Base-by-base conservation (phyloP, 306 rosid genomes). In the Inga laurina region DNA sequence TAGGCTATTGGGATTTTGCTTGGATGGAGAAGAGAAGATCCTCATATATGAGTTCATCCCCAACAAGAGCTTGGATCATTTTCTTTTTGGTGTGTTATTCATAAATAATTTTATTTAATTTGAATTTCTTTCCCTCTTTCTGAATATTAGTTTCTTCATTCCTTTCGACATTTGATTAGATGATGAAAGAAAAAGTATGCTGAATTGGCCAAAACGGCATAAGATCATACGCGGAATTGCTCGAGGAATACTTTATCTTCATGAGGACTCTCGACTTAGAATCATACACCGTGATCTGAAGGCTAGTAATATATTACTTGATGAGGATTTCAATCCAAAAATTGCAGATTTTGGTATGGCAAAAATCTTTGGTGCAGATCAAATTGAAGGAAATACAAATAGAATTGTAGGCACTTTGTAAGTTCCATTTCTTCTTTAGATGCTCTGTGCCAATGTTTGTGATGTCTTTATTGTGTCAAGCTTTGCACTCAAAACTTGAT, bases 371-470 rank as follows among this genome's bases (percentile, higher is more conserved):
- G 82, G 71, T 22, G 54, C 39, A 9, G 82, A 87, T 81, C 86
- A 90, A 77, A 85, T 81, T 51, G 83, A 81, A 79, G 88, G 75
- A 80, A 81, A 62, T 74, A 88, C 91, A 1, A 56, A 7, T 8
- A 84, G 84, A 80, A 70, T 90, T 57, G 93, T 85, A 12, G 91
- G 89, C n/a, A 90, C 93, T 27, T 48, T 48, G 91, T 90, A 57
- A 88, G 91, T 73, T 67, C 12, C 13, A 2, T 35, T 34, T 35
- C 14, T 5, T 4, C 62, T 3, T 34, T 13, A 11, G 13, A 52
- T 72, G 32, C 16, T 32, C 21, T 5, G 21, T 75, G 34, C 56
- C 19, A 7, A 0, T 68, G 9, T 39, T 39, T 6, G 7, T 39
- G 43, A 39, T 7, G 14, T 37, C 3, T 68, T 37, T 16, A 37